phyloP scores from a whole-genome alignment of 1,139 yeast species.

The Blastobotrys petasosporus region DNA sequence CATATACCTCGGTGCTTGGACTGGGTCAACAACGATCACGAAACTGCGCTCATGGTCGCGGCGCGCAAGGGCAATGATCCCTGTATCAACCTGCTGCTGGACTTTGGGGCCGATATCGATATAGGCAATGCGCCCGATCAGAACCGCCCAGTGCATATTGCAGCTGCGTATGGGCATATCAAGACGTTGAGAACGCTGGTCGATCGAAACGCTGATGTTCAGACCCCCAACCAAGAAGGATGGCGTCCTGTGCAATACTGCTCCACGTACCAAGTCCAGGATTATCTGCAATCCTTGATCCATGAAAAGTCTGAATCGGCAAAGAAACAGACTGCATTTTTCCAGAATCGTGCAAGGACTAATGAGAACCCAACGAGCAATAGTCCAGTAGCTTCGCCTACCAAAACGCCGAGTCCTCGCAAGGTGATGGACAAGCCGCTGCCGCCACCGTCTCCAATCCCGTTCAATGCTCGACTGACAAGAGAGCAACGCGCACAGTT shows the following conservation, averaged over 20 bases:
- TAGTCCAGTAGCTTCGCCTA: not conserved
- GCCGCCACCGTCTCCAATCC: constrained; percentile 9
- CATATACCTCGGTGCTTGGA: constrained; percentile 69
- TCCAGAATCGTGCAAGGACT: constrained; percentile 9
- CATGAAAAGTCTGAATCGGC: constrained; percentile 20
- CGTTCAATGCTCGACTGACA: not conserved
- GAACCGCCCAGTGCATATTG: constrained; percentile 73
- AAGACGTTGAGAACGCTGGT: constrained; percentile 59
- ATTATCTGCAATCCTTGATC: constrained; percentile 32
- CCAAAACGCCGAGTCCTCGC: constrained; percentile 2
- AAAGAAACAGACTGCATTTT: constrained; percentile 17
- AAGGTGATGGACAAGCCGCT: constrained; percentile 3
- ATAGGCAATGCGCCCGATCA: constrained; percentile 43
- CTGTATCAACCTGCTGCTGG: constrained; percentile 63
- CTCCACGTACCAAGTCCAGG: constrained; percentile 33
- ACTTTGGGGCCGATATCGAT: constrained; percentile 73
- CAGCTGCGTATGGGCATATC: constrained; percentile 68
- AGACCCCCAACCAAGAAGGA: constrained; percentile 52
- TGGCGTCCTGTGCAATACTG: constrained; percentile 55
- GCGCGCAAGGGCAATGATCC: constrained; percentile 61
- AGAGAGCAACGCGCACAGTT: too few species aligned
- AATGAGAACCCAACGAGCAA: not conserved
- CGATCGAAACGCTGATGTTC: constrained; percentile 45
- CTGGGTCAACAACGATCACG: constrained; percentile 46
- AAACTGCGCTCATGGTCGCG: constrained; percentile 66